A percentile compares a stretch with the other conserved stretches of the same genome.
Evolutionary conservation across 495 filamentous ascomycete species (phyloP).

Genomic region (Choiromyces venosus): DNA sequence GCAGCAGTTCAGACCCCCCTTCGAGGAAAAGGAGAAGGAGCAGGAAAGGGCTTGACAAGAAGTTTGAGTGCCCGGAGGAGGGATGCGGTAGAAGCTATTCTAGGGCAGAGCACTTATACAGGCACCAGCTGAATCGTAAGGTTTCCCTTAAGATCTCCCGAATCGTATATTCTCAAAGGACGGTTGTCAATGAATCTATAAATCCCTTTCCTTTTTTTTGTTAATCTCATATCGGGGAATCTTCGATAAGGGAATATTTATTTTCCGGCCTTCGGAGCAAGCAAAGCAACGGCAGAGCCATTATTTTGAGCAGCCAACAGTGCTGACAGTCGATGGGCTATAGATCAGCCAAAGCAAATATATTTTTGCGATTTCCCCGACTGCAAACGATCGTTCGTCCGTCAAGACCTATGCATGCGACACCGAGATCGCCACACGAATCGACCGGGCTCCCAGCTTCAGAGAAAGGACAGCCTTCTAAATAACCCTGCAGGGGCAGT

Average conservation of each 20-base stretch:
- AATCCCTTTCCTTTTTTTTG: constrained; percentile 7
- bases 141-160: constrained; percentile 19
- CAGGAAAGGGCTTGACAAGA: constrained; percentile 86
- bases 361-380: constrained; percentile 92
- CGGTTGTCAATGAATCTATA: background rate
- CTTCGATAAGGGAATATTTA: background rate
- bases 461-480: constrained; percentile 75
- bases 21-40: constrained; percentile 69
- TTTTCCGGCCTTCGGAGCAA: background rate
- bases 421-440: constrained; percentile 96
- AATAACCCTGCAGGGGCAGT: constrained; percentile 47
- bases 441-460: constrained; percentile 77
- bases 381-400: constrained; percentile 84
- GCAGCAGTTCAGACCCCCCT: constrained; percentile 30
- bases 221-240: constrained; percentile 11
- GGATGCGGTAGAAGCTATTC: constrained; percentile 96
- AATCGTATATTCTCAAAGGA: background rate
- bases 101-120: constrained; percentile 90
- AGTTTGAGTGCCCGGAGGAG: constrained; percentile 84
- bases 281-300: background rate
- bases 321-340: constrained; percentile 33
- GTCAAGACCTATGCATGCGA: constrained; percentile 87
- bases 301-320: constrained; percentile 10
- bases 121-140: constrained; percentile 93
- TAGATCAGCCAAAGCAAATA: constrained; percentile 84